Evolutionary conservation across 495 filamentous ascomycete species (phyloP).

Genomic region (Astrothelium macrocarpum): DNA sequence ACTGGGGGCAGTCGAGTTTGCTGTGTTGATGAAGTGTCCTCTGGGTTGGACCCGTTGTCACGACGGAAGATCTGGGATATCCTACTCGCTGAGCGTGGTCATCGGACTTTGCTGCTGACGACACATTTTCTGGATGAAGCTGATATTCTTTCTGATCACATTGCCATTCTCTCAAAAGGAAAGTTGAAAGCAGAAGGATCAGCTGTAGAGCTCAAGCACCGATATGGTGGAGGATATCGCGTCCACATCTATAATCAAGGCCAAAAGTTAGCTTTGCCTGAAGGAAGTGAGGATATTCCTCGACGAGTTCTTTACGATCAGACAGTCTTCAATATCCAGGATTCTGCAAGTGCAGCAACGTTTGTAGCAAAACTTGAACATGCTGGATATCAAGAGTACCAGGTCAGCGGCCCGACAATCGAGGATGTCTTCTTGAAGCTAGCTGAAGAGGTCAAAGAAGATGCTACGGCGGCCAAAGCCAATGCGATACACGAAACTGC

Average conservation of each 20-base stretch:
- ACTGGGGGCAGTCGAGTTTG: conserved; percentile 76
- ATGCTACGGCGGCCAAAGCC: conserved; percentile 14
- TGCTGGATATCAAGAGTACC: conserved; percentile 28
- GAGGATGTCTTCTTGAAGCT: conserved; percentile 62
- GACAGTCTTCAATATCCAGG: conserved; percentile 56
- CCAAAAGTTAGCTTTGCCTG: conserved; percentile 34
- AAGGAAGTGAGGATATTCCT: conserved; percentile 44
- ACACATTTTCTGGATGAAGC: conserved; percentile 49
- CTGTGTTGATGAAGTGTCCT: conserved; percentile 80
- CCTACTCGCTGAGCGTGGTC: conserved; percentile 65
- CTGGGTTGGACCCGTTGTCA: conserved; percentile 71
- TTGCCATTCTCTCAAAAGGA: conserved; percentile 33
- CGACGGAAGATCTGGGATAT: conserved; percentile 87
- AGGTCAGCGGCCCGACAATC: conserved; percentile 61
- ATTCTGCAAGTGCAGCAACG: conserved; percentile 50
- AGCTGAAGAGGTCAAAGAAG: conserved; percentile 50
- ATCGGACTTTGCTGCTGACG: conserved; percentile 69
- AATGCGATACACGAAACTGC: not conserved
- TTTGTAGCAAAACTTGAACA: conserved; percentile 60
- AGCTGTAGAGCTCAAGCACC: conserved; percentile 28
- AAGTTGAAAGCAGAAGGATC: conserved; percentile 28
- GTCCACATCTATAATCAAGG: conserved; percentile 55
- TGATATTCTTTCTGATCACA: conserved; percentile 32
- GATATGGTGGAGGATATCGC: conserved; percentile 52
- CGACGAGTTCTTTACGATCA: conserved; percentile 56